These are phyloP conservation scores for Leccinellum luteum DNA, from an alignment of 768 basidiomycete species.

Conservation along the genomic window DNA sequence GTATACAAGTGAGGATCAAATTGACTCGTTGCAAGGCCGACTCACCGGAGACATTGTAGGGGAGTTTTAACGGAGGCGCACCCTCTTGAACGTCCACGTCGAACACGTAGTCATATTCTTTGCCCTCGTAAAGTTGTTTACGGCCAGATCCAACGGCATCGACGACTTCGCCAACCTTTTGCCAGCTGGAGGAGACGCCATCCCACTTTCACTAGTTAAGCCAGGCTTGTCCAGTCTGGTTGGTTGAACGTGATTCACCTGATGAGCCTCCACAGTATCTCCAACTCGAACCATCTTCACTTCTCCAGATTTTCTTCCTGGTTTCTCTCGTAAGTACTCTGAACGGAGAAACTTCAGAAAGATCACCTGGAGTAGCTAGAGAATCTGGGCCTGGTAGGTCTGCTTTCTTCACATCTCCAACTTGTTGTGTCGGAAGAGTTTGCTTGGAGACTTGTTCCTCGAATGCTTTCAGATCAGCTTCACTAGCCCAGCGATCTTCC, in stretches of 20 bases:
- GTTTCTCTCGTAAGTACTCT: slow-evolving; percentile 8
- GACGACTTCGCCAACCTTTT: slow-evolving; percentile 94
- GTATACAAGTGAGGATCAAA: slow-evolving; percentile 1
- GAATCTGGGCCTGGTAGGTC: slow-evolving; percentile 89
- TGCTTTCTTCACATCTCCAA: slow-evolving; percentile 90
- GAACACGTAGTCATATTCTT: slow-evolving; percentile 99
- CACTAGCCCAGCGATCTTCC: slow-evolving; percentile 70
- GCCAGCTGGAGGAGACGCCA: slow-evolving; percentile 62
- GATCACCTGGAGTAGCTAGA: slow-evolving; percentile 61
- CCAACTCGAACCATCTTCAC: slow-evolving; percentile 87
- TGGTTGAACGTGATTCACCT: slow-evolving; percentile 46
- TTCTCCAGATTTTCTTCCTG: slow-evolving; percentile 92
- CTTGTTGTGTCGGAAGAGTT: slow-evolving; percentile 78
- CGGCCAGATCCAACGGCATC: slow-evolving; percentile 90
- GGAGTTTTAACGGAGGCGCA: slow-evolving; percentile 87
- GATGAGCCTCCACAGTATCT: slow-evolving; percentile 84
- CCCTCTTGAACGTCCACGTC: slow-evolving; percentile 96
- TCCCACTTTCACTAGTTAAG: slow-evolving; percentile 69
- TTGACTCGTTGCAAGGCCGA: not conserved
- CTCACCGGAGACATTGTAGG: slow-evolving; percentile 85
- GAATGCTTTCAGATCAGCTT: slow-evolving; percentile 61
- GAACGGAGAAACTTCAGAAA: not conserved
- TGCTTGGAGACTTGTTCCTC: slow-evolving; percentile 77
- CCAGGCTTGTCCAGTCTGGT: not conserved
- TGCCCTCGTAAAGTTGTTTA: slow-evolving; percentile 89